Evolutionary conservation across 1,284 basidiomycete species (phyloP).

Genomic region (Rhodotorula sp.): DNA sequence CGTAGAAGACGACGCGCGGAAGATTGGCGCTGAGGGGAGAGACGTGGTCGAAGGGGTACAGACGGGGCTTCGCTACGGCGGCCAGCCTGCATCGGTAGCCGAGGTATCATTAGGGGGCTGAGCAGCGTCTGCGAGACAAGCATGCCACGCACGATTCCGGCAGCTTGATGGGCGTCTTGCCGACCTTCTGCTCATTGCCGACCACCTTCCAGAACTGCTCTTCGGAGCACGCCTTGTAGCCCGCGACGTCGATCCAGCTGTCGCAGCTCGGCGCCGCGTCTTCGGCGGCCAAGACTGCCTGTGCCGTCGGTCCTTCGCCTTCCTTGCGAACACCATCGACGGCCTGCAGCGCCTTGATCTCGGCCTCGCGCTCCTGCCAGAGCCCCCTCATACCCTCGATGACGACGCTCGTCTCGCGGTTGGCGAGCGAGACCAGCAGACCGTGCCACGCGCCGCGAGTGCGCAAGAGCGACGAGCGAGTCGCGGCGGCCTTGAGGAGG

Average conservation of each 20-base stretch:
- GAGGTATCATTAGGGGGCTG: conserved; percentile 31
- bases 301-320: conserved; percentile 48
- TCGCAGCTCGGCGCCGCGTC: conserved; percentile 57
- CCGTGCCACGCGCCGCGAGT: conserved; percentile 57
- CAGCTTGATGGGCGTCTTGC: background rate
- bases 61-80: conserved; percentile 53
- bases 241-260: conserved; percentile 88
- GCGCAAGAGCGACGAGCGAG: conserved; percentile 58
- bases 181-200: conserved; percentile 55
- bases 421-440: conserved; percentile 64
- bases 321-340: background rate
- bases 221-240: conserved; percentile 69
- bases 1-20: conserved; percentile 73
- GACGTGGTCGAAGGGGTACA: conserved; percentile 64
- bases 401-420: conserved; percentile 69
- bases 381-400: conserved; percentile 71
- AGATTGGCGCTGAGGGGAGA: conserved; percentile 63
- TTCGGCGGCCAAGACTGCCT: conserved; percentile 28
- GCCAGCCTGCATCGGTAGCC: conserved; percentile 63
- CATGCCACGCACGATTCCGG: background rate
- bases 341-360: background rate
- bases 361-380: conserved; percentile 56
- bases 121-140: too few relatives aligned
- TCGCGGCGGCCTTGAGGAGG: conserved; percentile 43
- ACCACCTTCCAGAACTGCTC: conserved; percentile 64